Conservation (phyloP, 2,329 filamentous ascomycete species). For the Pezicula neosporulosa region DNA sequence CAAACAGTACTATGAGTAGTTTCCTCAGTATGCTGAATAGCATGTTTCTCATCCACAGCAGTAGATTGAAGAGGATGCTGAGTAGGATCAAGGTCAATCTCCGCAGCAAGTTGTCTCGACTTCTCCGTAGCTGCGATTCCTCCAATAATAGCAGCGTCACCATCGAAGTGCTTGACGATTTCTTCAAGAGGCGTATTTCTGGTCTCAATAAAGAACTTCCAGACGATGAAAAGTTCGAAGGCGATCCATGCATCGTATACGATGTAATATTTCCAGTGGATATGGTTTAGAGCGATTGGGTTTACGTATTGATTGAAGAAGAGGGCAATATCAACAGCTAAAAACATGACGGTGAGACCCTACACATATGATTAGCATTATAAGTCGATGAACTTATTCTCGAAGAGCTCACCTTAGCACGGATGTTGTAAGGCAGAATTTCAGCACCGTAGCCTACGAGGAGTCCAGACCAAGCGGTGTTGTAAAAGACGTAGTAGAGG, state of each 20-base stretch:
- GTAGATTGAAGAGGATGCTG: not conserved
- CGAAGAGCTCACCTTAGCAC: constrained; percentile 22
- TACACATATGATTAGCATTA: not conserved
- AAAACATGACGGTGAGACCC: constrained; percentile 35
- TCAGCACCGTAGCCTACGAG: constrained; percentile 22
- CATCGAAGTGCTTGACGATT: constrained; percentile 39
- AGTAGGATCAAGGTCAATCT: not conserved
- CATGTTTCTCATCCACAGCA: not conserved
- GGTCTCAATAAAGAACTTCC: constrained; percentile 34
- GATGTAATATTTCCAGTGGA: constrained; percentile 38
- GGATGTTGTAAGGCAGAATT: constrained; percentile 23
- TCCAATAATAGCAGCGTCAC: constrained; percentile 30
- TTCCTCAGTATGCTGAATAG: not conserved
- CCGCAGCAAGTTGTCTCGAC: not conserved
- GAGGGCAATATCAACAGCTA: constrained; percentile 36
- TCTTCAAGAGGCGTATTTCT: constrained; percentile 38
- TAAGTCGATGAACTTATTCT: not conserved
- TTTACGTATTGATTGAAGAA: constrained; percentile 39
- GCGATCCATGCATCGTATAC: constrained; percentile 33
- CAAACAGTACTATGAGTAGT: not conserved
- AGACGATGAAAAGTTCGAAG: constrained; percentile 19
- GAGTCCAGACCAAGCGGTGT: constrained; percentile 25
- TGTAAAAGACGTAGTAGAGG: constrained; percentile 43
- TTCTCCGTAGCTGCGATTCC: constrained; percentile 1
- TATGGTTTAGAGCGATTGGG: constrained; percentile 32